Evolutionary conservation across 2,329 filamentous ascomycete genomes (phyloP), one percentile per base, ranked within the genome.

Genomic region (Penicillium sp.): DNA sequence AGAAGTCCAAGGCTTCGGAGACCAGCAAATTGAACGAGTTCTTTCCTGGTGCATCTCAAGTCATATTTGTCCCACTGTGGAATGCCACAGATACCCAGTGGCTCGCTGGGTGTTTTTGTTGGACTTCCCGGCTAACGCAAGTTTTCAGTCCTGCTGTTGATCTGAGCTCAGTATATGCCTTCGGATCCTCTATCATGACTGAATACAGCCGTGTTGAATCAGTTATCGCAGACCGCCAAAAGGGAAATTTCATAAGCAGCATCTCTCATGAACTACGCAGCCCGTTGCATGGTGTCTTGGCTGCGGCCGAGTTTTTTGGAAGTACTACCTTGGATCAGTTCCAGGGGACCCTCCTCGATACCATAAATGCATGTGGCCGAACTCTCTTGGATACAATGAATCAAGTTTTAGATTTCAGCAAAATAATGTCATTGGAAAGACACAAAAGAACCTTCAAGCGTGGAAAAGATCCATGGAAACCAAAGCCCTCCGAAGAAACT

Each of bases 241-340:
- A 84, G 59, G 75, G 75, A 2, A 79, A 81, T 13, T 83, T 84
- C 50, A 77, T 84, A 31, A 77, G 78, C 1, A 79, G 76, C 2
- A 81, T 83, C 27, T 79, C 75, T 29, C 81, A 83, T 55, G 81
- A 83, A 62, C 64, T 83, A 8, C 70, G 79, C n/a, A 75, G 65
- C 41, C 81, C 73, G 43, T 68, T 76, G 51, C 81, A 78, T 57
- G 79, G 76, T 25, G 73, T 77, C 23, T 64, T 78, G 15, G 80
- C 77, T 1, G 80, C 77, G 2, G 70, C 76, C 2, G 80, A 83
- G 54, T 76, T 82, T 13, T 67, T 83, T 4, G 71, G 73, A 9
- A 78, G 80, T 8, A 80, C 78, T 13, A 67, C 68, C 12, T 69
- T 69, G 27, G 73, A 73, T 46, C 64, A 70, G 2, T 75, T 75